Evolutionary conservation across 768 basidiomycete genomes (phyloP), one percentile per base, ranked within the genome.

Genomic region (Filobasidium wieringae): DNA sequence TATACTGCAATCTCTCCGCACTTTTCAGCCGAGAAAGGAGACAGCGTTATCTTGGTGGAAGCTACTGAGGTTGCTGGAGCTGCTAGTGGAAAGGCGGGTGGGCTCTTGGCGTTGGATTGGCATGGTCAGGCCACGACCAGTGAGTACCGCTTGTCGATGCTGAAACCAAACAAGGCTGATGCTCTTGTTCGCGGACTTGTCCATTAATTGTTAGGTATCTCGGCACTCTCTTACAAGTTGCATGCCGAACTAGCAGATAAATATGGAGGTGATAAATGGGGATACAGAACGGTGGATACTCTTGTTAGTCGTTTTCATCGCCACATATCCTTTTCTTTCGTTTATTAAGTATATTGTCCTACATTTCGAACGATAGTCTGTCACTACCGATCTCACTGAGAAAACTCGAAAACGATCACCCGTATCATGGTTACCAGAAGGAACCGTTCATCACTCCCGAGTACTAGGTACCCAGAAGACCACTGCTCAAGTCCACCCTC

Each of bases 101-200:
- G 72, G 8, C 68, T 93, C 12, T 79, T 92, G 19, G 88, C 89
- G 0, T 81, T 84, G 63, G 77, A 73, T 84, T 89, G 88, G 90
- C 88, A 51, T 84, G 75, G 69, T 12, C 57, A 68, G 22, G 68
- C 72, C 4, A 73, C 72, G 24, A 24, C 53, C 19, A 54, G 24
- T 40, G 37, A 37, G 53, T 40, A 11, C 11, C n/a, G 33, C 22
- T n/a, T n/a, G 12, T 39, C 37, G n/a, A 39, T 12, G 37, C 37
- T 39, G n/a, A n/a, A 26, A 49, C 12, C 24, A 24, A 26, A 19
- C 33, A 24, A 51, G 7, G 26, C 11, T 11, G 37, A 19, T 5
- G 22, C 7, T 24, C 12, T 19, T 32, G 9, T 32, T 52, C 51
- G 11, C 14, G 27, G 12, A 52, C 12, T 9, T 52, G 9, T 32